Base-by-base conservation (phyloP, 257 asterid species). In the Lycium ferocissimum region DNA sequence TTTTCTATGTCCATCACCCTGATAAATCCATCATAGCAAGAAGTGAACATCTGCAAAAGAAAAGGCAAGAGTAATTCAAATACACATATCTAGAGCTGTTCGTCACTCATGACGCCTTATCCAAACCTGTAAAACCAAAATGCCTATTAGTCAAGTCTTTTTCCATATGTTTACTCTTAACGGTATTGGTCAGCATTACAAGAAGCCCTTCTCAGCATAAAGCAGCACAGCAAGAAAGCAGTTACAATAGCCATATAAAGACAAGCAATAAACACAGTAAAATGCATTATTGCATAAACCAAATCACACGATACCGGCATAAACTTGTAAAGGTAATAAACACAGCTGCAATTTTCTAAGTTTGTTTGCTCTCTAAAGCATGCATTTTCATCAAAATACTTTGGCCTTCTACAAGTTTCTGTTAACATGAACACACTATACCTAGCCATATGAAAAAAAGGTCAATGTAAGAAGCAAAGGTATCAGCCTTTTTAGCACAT, bases 1-100 rank as follows among this genome's bases (percentile, higher is more conserved):
- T 88, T 94, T 92, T 95, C 98, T 79, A 91, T 89, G 82, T 94
- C 95, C 98, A 96, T 90, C 90, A 91, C 37, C 92, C 97, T 88
- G 69, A 96, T 89, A 86, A 92, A 91, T 83, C 99, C 99, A 85
- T 93, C 91, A 84, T 94, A 95, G 88, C 95, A 92, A n/a, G 94
- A 93, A 85, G 92, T 96, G 86, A 90, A 92, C 92, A 96, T 90
- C 99, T 96, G 94, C 93, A 93, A 76, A 49, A 22, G 18, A 53
- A 76, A 76, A 49, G 38, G 81, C n/a, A 76, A 49, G 63, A 20
- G 65, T 86, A 51, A 83, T 51, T 13, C 9, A 49, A 33, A 75
- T 40, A 75, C 13, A 49, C 38, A 49, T 22, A 75, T 75, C 22
- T 6, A 75, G 43, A 81, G n/a, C 38, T 37, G 38, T 81, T 58